phyloP scores from a whole-genome alignment of 495 filamentous ascomycete species.

The Lasiosphaeriaceae sp. region DNA sequence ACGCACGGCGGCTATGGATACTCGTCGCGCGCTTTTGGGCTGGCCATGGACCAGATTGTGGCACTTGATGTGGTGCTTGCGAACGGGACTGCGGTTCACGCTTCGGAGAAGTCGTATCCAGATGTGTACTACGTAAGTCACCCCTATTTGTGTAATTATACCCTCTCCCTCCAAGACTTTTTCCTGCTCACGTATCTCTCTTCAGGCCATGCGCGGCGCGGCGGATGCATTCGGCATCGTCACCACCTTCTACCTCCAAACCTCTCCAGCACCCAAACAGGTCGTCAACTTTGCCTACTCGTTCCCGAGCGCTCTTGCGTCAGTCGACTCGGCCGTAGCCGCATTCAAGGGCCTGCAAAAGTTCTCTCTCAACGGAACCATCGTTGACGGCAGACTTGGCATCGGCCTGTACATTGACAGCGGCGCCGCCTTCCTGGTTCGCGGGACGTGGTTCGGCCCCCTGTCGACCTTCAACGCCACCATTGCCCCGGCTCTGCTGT shows the following conservation, averaged over 20 bases:
- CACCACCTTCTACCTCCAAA: conserved; percentile 51
- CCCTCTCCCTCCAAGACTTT: background rate
- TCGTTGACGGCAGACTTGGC: conserved; percentile 13
- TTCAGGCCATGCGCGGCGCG: conserved; percentile 52
- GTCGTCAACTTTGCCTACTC: conserved; percentile 35
- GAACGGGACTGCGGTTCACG: conserved; percentile 46
- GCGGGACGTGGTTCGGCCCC: conserved; percentile 13
- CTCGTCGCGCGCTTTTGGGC: conserved; percentile 59
- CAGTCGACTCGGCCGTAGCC: background rate
- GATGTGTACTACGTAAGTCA: conserved; percentile 50
- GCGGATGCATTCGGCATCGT: conserved; percentile 58
- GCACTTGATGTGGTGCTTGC: conserved; percentile 62
- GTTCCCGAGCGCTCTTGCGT: conserved; percentile 3
- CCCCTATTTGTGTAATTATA: background rate
- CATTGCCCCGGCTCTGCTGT: conserved; percentile 9
- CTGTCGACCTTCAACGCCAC: conserved; percentile 5
- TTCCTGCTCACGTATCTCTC: background rate
- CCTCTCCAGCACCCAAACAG: conserved; percentile 43
- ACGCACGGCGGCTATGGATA: conserved; percentile 67
- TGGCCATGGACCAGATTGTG: conserved; percentile 60
- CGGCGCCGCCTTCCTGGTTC: conserved; percentile 5
- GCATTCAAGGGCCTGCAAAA: conserved; percentile 6
- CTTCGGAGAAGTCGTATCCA: conserved; percentile 33
- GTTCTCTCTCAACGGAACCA: conserved; percentile 8
- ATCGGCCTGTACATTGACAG: conserved; percentile 9